A percentile compares a stretch with the other conserved stretches of the same genome.
These are phyloP conservation scores for Violaceomyces palustris DNA, from an alignment of 1,284 basidiomycete genomes.

Conservation along the genomic window DNA sequence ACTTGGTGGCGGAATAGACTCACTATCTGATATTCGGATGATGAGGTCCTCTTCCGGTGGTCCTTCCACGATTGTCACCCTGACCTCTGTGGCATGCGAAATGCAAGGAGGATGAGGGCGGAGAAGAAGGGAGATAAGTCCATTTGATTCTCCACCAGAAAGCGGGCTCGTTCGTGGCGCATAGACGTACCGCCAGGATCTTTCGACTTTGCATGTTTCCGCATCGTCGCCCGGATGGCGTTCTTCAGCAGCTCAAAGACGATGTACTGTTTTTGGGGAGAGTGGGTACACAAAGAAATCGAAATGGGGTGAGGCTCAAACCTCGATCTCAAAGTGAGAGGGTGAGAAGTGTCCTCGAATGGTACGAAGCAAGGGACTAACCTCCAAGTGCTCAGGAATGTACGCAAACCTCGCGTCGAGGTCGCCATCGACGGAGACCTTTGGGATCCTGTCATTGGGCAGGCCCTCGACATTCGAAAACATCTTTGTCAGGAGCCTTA, in stretches of 20 bases:
- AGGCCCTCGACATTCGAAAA: conserved; percentile 59
- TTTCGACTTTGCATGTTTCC: conserved; percentile 14
- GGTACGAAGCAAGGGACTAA: no score
- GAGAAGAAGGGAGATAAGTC: no score
- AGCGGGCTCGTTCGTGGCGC: no score
- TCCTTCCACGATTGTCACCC: conserved; percentile 47
- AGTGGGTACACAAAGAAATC: background rate
- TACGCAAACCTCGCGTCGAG: conserved; percentile 71
- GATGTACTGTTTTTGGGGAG: conserved; percentile 60
- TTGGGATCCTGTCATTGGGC: conserved; percentile 58
- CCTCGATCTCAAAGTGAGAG: no score
- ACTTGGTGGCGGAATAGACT: background rate
- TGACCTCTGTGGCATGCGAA: conserved; percentile 7
- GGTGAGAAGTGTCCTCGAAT: no score
- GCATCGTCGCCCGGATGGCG: conserved; percentile 53
- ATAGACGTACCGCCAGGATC: background rate
- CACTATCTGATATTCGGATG: conserved; percentile 42
- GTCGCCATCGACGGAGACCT: conserved; percentile 71
- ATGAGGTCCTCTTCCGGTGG: conserved; percentile 47
- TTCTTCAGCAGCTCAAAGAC: conserved; percentile 84
- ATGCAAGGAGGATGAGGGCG: background rate
- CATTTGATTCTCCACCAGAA: no score
- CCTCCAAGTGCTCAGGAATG: conserved; percentile 74
- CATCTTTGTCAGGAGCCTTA: conserved; percentile 65
- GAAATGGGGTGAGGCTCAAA: no score